Base-by-base conservation (phyloP, 2,329 filamentous ascomycete genomes). In the Sclerotinia sclerotiorum region DNA sequence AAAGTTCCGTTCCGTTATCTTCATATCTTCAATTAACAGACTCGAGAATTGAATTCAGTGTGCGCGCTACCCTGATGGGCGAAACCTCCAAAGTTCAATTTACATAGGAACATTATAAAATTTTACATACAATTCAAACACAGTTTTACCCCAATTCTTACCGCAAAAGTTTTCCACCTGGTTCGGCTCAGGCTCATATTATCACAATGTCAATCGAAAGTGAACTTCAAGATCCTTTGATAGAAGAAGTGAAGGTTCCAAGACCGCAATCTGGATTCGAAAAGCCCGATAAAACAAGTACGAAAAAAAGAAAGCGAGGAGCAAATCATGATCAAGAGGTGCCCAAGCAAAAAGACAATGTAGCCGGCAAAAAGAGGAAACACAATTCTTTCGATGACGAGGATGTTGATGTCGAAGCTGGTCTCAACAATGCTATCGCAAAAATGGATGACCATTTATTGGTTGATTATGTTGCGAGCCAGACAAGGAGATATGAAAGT, bases 381-480 rank as follows among this genome's bases (percentile, higher is more conserved):
- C 82, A 85, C 76, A 24, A 32, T 29, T 80, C 81, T 66, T 82
- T 85, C 69, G 83, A 87, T 54, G 86, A 89, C 60, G 83, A 82
- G 32, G 80, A 84, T 39, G 78, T 89, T 69, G 88, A 93, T 76
- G 84, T 87, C 55, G 87, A 93, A 74, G 86, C 89, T 46, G 89
- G 90, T 8, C 82, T 97, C 73, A 97, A 97, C 80, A 88, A 87
- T 72, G 87, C 91, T 4, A 91, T 97, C 77, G 87, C 88, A 56
- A 87, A 88, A 70, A 94, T 97, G 89, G 92, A 97, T 78, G 89
- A 87, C 70, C 87, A 89, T 72, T 83, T 97, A 54, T 82, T 97
- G 58, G 92, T 94, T 1, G 94, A 97, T 78, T 89, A 97, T 78
- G 83, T 97, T 70, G 91, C 91, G 8, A 90, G 95, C 76, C 87